Percentiles rank a stretch among this genome's conserved stretches.
These are phyloP conservation scores for Actinidia arguta DNA, from an alignment of 179 eudicot species.

Conservation along the genomic window DNA sequence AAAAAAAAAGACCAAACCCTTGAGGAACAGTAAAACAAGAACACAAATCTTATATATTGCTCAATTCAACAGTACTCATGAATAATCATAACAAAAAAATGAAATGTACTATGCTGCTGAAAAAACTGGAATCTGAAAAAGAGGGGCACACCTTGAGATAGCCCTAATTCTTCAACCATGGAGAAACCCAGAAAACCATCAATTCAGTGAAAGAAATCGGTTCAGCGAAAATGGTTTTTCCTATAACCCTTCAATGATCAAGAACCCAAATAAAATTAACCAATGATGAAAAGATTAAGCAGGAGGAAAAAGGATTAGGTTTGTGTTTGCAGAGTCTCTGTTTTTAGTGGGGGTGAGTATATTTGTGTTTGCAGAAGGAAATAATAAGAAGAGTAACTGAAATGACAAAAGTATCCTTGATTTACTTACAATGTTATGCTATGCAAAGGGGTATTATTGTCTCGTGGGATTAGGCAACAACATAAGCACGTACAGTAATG, in stretches of 20 bases:
- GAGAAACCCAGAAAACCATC: not conserved
- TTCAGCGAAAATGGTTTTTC: not conserved
- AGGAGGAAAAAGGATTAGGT: not conserved
- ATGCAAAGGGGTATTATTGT: not conserved
- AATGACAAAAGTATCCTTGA: conserved; percentile 13
- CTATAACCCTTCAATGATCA: not conserved
- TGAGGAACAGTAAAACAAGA: not conserved
- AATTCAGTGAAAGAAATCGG: not conserved
- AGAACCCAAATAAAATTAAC: not conserved
- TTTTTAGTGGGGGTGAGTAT: not conserved
- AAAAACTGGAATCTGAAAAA: not conserved
- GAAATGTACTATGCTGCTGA: too few relatives aligned
- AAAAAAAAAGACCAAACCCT: not conserved
- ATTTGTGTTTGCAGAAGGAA: conserved; percentile 10
- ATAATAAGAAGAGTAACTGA: not conserved
- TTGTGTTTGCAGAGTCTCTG: not conserved
- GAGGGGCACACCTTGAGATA: conserved; percentile 8
- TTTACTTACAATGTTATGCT: not conserved
- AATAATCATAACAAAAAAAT: not conserved
- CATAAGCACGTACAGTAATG: not conserved
- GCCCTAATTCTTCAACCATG: conserved; percentile 12
- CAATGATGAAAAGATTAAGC: not conserved
- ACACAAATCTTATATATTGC: not conserved
- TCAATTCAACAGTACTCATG: not conserved
- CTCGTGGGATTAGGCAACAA: not conserved